Percentiles rank a stretch among this genome's conserved stretches.
These are phyloP conservation scores for Cardiospermum halicacabum DNA, from an alignment of 345 rosid species.

Conservation along the genomic window DNA sequence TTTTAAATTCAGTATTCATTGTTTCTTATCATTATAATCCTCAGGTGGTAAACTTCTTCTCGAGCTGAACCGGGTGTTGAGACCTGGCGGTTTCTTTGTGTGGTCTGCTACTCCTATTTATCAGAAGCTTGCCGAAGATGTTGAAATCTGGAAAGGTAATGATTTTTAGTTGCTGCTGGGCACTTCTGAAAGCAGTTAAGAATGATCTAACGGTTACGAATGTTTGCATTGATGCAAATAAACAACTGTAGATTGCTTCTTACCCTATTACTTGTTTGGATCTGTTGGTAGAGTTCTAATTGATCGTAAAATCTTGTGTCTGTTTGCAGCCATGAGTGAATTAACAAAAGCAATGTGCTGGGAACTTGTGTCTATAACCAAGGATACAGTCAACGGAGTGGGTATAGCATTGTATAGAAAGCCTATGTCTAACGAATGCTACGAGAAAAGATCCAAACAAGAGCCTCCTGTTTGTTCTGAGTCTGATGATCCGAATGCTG, in stretches of 20 bases:
- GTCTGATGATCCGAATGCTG: slow-evolving; percentile 91
- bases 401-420: slow-evolving; percentile 78
- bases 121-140: slow-evolving; percentile 73
- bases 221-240: too few relatives aligned
- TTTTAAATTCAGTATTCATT: neutral
- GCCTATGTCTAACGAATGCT: slow-evolving; percentile 81
- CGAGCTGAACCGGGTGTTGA: slow-evolving; percentile 80
- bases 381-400: slow-evolving; percentile 66
- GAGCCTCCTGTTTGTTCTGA: slow-evolving; percentile 71
- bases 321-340: slow-evolving; percentile 71
- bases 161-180: neutral
- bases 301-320: slow-evolving; percentile 22
- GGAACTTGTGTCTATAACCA: slow-evolving; percentile 70
- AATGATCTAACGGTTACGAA: too few relatives aligned
- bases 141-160: slow-evolving; percentile 84
- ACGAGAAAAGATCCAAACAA: slow-evolving; percentile 55
- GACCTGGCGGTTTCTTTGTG: slow-evolving; percentile 91
- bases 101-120: slow-evolving; percentile 99
- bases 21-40: slow-evolving; percentile 14
- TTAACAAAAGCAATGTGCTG: slow-evolving; percentile 85
- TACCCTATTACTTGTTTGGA: neutral
- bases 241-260: slow-evolving; percentile 28
- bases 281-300: slow-evolving; percentile 8
- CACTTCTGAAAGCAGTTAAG: too few relatives aligned
- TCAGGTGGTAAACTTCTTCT: slow-evolving; percentile 87